Conservation (phyloP, 768 basidiomycete species). For the Filobasidium wieringae region DNA sequence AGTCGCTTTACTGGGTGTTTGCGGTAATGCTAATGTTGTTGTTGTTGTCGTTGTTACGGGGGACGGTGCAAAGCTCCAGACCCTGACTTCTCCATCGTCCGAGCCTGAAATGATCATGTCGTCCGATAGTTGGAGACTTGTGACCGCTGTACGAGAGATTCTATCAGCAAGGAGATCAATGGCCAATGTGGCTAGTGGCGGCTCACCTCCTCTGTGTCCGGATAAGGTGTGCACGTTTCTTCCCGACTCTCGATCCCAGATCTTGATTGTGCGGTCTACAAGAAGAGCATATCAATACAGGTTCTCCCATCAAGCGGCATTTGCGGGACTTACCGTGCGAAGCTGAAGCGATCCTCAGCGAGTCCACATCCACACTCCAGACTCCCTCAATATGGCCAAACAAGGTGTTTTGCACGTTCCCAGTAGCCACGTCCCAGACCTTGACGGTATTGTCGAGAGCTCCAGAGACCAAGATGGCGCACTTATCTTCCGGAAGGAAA, state of each 20-base stretch:
- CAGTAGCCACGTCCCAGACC: slow-evolving; percentile 86
- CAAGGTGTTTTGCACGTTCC: slow-evolving; percentile 62
- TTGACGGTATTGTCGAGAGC: slow-evolving; percentile 92
- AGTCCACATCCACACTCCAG: slow-evolving; percentile 88
- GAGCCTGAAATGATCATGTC: slow-evolving; percentile 96
- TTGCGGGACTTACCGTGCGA: slow-evolving; percentile 59
- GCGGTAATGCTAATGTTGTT: not conserved
- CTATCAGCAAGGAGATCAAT: not conserved
- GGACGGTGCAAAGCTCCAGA: slow-evolving; percentile 55
- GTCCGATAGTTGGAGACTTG: slow-evolving; percentile 75
- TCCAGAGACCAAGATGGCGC: slow-evolving; percentile 63
- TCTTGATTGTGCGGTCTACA: slow-evolving; percentile 44
- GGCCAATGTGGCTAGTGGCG: not conserved
- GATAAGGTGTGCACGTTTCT: slow-evolving; percentile 78
- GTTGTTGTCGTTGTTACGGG: not conserved
- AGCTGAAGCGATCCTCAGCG: slow-evolving; percentile 77
- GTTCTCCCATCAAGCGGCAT: no score
- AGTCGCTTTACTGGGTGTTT: no score
- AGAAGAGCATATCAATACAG: no score
- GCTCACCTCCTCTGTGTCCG: slow-evolving; percentile 60
- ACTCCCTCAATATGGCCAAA: slow-evolving; percentile 99
- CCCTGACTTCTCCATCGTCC: slow-evolving; percentile 74
- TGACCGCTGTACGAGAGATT: slow-evolving; percentile 52
- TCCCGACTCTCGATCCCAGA: slow-evolving; percentile 87
- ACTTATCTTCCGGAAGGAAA: slow-evolving; percentile 20